Conservation (phyloP, 2,329 filamentous ascomycete genomes). For the Aspergillus fijiensis region DNA sequence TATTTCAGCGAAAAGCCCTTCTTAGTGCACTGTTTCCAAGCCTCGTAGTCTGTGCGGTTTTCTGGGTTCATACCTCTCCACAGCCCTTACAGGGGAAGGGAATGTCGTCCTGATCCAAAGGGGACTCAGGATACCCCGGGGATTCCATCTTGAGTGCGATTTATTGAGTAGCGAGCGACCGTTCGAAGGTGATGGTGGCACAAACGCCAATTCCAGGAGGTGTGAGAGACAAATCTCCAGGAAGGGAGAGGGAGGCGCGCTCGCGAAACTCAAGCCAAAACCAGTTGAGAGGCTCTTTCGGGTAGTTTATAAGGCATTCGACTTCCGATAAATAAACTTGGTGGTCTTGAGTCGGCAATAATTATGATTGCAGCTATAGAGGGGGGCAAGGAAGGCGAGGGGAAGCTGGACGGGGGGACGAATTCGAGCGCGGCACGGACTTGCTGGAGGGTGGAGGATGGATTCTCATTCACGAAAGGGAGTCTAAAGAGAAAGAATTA, state of each 20-base stretch:
- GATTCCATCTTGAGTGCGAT: conserved; percentile 50
- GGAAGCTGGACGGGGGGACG: background rate
- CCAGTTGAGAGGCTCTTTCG: conserved; percentile 1
- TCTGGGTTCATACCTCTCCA: conserved; percentile 66
- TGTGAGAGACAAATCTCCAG: background rate
- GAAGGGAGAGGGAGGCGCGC: conserved; percentile 9
- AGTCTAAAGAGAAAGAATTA: conserved; percentile 13
- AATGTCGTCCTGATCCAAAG: conserved; percentile 75
- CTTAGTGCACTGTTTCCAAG: conserved; percentile 7
- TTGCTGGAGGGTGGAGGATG: background rate
- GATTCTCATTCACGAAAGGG: background rate
- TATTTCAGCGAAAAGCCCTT: conserved; percentile 41
- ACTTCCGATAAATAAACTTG: background rate
- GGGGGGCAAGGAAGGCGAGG: background rate
- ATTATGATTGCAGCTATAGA: conserved; percentile 1
- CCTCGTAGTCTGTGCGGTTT: background rate
- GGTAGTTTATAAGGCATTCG: background rate
- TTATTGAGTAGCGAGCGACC: conserved; percentile 3
- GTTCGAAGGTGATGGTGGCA: background rate
- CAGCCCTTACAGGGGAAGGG: conserved; percentile 87
- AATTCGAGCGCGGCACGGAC: background rate
- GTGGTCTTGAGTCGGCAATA: background rate
- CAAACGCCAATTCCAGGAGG: conserved; percentile 1
- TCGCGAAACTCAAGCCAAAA: conserved; percentile 10
- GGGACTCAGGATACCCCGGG: conserved; percentile 57